Conservation (phyloP, 495 filamentous ascomycete species). For the Hypoxylon subgilvum region DNA sequence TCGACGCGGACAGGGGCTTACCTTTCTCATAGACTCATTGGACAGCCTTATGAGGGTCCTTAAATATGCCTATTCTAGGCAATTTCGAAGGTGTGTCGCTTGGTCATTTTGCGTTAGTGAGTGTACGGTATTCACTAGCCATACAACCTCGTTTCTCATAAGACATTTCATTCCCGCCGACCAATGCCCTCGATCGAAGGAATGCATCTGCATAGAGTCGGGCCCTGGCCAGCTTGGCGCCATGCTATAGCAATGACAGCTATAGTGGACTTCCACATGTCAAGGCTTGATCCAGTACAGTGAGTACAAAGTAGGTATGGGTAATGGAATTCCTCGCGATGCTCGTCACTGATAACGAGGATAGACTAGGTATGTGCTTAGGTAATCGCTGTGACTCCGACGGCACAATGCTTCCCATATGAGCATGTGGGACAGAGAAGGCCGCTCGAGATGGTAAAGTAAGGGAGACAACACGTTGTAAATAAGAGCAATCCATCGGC, state of each 20-base stretch:
- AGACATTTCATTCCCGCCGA: neutral
- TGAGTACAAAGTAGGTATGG: neutral
- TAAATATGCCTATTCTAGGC: constrained; percentile 4
- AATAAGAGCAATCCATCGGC: too few species aligned
- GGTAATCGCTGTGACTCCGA: too few species aligned
- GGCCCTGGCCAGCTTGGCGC: constrained; percentile 3
- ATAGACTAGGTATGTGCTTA: neutral
- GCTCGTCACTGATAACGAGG: neutral
- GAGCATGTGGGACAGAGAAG: too few species aligned
- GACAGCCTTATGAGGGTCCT: constrained; percentile 25
- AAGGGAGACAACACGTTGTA: neutral
- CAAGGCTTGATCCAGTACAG: neutral
- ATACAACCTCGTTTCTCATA: constrained; percentile 6
- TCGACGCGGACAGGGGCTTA: constrained; percentile 7
- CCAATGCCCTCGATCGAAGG: neutral
- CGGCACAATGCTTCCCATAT: too few species aligned
- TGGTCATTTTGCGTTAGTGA: constrained; percentile 15
- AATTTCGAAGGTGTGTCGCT: constrained; percentile 11
- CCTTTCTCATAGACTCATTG: constrained; percentile 14
- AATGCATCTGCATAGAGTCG: constrained; percentile 16
- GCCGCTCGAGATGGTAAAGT: neutral
- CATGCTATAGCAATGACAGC: neutral
- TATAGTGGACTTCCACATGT: constrained; percentile 13
- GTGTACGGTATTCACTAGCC: neutral
- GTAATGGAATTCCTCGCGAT: neutral